Base-by-base conservation (phyloP, 228 moss, liverwort and hornwort genomes). In the Sphagnum fallax region DNA sequence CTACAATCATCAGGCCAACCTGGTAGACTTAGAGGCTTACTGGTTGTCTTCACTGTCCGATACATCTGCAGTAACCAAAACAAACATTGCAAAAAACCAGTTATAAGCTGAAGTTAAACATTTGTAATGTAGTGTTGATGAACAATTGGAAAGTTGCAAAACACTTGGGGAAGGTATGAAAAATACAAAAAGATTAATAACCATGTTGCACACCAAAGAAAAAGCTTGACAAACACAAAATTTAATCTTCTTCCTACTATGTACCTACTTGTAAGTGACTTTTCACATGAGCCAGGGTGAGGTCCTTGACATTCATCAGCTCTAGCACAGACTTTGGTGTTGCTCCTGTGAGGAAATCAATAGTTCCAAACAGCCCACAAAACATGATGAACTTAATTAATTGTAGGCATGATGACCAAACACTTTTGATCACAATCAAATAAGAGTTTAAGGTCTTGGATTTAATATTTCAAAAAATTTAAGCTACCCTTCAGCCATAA, bases 301-400 rank as follows among this genome's bases (percentile, higher is more conserved):
- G 93, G 47, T 90, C 97, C 75, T 93, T 90, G 50, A 93, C 87
- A 62, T 90, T 87, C 97, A 97, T 97, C 57, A 97, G 73, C 70
- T 97, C 97, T 52, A 93, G 70, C 5, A 97, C 97, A 32, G 97
- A 97, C 69, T 97, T 97, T 8, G 97, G 97, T 13, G 97, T 97
- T 15, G 97, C 93, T 68, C 93, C 97, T 97, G 75, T 6, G 12
- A 14, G 48, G 50, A 47, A 32, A 32, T 32, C 32, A 32, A 32
- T 32, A 32, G 32, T 32, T 32, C 32, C 32, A 32, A 32, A 32
- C 32, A 2, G 32, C 2, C 32, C 32, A 32, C 32, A 32, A 32
- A 32, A 32, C 32, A 32, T 32, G 32, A 32, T 32, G 32, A 32
- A 32, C 32, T 32, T 32, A 32, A 32, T 32, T 32, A 32, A 2